phyloP scores from a whole-genome alignment of 495 filamentous ascomycete species.

The Aspergillus homomorphus region DNA sequence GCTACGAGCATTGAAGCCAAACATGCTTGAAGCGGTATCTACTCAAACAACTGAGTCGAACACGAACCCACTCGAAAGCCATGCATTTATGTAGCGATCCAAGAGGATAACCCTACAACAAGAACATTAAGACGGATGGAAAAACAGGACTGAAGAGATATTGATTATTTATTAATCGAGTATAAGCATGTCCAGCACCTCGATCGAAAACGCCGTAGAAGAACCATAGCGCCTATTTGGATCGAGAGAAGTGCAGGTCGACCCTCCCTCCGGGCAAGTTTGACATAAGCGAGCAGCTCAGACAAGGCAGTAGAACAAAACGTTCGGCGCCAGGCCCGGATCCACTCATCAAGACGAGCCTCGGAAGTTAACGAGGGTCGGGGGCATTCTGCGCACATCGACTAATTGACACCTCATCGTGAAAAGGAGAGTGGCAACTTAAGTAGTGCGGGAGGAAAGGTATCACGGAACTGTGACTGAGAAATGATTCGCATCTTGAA shows the following conservation, averaged over 20 bases:
- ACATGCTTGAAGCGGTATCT: too few relatives aligned
- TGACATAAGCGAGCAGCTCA: conserved; percentile 34
- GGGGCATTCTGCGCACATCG: conserved; percentile 82
- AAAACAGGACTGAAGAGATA: too few relatives aligned
- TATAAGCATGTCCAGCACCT: conserved; percentile 32
- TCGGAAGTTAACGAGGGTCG: conserved; percentile 39
- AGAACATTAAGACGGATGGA: too few relatives aligned
- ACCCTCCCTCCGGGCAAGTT: conserved; percentile 37
- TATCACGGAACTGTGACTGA: too few relatives aligned
- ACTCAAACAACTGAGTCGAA: too few relatives aligned
- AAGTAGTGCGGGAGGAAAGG: conserved; percentile 65
- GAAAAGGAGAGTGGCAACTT: conserved; percentile 73
- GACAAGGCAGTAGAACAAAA: conserved; percentile 41
- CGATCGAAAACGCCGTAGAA: conserved; percentile 32
- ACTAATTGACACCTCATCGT: conserved; percentile 88
- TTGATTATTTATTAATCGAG: not conserved
- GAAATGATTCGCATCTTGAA: too few relatives aligned
- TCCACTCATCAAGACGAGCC: conserved; percentile 26
- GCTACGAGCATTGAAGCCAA: too few relatives aligned
- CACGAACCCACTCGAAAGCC: too few relatives aligned
- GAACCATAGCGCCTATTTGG: conserved; percentile 11
- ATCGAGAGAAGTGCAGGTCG: conserved; percentile 32
- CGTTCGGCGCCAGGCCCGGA: conserved; percentile 24
- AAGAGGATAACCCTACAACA: too few relatives aligned
- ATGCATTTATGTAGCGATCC: too few relatives aligned